Base-by-base conservation (phyloP, 2,329 filamentous ascomycete genomes). In the Drechslerella coelobrocha region DNA sequence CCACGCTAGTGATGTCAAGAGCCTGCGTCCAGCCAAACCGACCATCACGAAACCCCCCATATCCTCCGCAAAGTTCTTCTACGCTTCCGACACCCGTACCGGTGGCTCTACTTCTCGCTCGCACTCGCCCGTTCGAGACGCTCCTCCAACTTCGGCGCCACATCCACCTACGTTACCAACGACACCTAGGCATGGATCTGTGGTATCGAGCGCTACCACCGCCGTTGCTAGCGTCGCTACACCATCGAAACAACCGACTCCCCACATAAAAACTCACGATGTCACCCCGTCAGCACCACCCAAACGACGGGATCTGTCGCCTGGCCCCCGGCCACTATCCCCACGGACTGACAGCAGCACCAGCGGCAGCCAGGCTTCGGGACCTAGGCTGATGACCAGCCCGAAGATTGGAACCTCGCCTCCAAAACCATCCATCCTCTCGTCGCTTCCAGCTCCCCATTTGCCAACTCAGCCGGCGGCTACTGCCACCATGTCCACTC, bases 1-100 rank as follows among this genome's bases (percentile, higher is more conserved):
- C 78, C 92, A 95, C 78, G 94, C 92, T 26, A 91, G 88, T 78
- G 91, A 96, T 75, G 89, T 84, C 39, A 88, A 85, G 75, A 79
- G 61, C 50, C 61, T 73, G 41, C 43, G 73, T 61, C 45, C 74
- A 81, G 55, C 76, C 78, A 65, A 78, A 75, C 79, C 39, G 79
- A 79, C 73, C 77, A 79, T 8, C 81, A 79, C 78, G 84, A 83
- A 74, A 77, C 79, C 41, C 37, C 77, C 81, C 2, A 78, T 77
- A 31, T 76, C 75, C 24, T 52, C 69, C 48, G 62, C 76, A 78
- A 90, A 89, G 77, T 91, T 92, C 81, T 86, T 92, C 78, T 89
- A 91, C 77, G 89, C 88, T 68, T 89, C 90, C 78, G 87, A 87
- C 27, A 80, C 81, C 12, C 65, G 65, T 21, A 43, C 52, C 51